Conservation (phyloP, 78 protist genomes). For the Creolimax fragrantissima region DNA sequence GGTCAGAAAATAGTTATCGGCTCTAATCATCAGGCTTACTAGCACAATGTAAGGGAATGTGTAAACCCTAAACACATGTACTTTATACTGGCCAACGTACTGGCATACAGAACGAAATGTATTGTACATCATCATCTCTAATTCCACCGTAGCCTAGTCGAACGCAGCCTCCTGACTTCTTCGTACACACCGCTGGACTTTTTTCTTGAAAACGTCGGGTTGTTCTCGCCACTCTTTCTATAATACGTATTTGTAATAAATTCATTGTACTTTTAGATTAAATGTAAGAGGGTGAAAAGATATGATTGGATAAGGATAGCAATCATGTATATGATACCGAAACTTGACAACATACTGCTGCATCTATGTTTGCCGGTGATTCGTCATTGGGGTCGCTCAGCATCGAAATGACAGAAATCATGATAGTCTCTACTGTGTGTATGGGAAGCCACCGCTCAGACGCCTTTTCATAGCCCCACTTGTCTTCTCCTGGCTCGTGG, state of each 20-base stretch:
- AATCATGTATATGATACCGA: not conserved
- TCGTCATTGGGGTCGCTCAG: constrained; percentile 83
- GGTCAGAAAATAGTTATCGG: too few relatives aligned
- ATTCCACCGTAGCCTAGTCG: too few relatives aligned
- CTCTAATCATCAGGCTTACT: too few relatives aligned
- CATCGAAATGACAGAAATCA: constrained; percentile 72
- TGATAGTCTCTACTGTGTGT: constrained; percentile 39
- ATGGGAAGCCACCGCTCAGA: constrained; percentile 72
- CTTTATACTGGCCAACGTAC: too few relatives aligned
- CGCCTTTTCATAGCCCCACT: constrained; percentile 78
- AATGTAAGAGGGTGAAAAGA: too few relatives aligned
- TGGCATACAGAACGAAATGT: too few relatives aligned
- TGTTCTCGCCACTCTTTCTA: constrained; percentile 43
- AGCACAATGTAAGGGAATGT: too few relatives aligned
- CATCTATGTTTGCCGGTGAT: constrained; percentile 94
- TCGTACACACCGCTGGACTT: constrained; percentile 24
- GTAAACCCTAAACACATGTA: too few relatives aligned
- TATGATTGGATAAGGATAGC: too few relatives aligned
- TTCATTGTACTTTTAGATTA: not conserved
- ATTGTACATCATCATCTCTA: too few relatives aligned
- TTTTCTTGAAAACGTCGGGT: constrained; percentile 10
- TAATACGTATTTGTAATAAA: not conserved
- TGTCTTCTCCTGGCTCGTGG: constrained; percentile 89
- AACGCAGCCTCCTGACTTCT: constrained; percentile 24
- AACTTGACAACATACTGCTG: constrained; percentile 58